These are phyloP conservation scores for Jackrogersella multiformis DNA, from an alignment of 495 filamentous ascomycete species.

Conservation along the genomic window DNA sequence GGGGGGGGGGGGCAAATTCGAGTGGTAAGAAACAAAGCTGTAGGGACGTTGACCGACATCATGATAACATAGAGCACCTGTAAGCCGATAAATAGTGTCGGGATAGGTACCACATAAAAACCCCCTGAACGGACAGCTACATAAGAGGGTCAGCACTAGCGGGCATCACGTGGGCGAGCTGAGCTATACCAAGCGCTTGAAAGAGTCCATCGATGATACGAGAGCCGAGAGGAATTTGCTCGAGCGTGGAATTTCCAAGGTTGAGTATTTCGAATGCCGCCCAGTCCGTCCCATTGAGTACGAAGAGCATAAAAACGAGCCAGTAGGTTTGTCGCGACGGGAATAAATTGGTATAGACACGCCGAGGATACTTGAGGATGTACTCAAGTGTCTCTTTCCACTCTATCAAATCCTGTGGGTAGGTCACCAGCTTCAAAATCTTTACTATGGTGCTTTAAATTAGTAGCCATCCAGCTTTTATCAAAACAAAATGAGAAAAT, in stretches of 20 bases:
- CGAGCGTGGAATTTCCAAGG: slow-evolving; percentile 72
- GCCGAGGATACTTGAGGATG: slow-evolving; percentile 79
- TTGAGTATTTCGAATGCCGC: slow-evolving; percentile 81
- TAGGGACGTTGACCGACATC: slow-evolving; percentile 63
- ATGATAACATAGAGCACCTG: slow-evolving; percentile 88
- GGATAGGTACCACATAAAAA: slow-evolving; percentile 82
- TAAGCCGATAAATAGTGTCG: slow-evolving; percentile 73
- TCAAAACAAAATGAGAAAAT: neutral
- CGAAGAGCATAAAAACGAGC: slow-evolving; percentile 74
- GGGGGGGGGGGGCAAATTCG: neutral
- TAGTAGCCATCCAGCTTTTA: neutral
- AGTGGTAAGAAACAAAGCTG: neutral
- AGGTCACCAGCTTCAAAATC: slow-evolving; percentile 41
- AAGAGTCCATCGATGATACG: slow-evolving; percentile 82
- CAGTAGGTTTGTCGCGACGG: slow-evolving; percentile 82
- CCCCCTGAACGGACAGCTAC: slow-evolving; percentile 80
- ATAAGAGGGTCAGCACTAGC: slow-evolving; percentile 14
- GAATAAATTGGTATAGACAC: slow-evolving; percentile 87
- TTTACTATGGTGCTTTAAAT: slow-evolving; percentile 28
- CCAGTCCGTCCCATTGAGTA: slow-evolving; percentile 86
- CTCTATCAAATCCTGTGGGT: slow-evolving; percentile 43
- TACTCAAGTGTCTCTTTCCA: slow-evolving; percentile 76
- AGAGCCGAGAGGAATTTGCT: slow-evolving; percentile 62
- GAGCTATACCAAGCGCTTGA: slow-evolving; percentile 68
- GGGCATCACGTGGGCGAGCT: neutral